phyloP scores from a whole-genome alignment of 129 eudicot species.

The Ambrosia trifida region DNA sequence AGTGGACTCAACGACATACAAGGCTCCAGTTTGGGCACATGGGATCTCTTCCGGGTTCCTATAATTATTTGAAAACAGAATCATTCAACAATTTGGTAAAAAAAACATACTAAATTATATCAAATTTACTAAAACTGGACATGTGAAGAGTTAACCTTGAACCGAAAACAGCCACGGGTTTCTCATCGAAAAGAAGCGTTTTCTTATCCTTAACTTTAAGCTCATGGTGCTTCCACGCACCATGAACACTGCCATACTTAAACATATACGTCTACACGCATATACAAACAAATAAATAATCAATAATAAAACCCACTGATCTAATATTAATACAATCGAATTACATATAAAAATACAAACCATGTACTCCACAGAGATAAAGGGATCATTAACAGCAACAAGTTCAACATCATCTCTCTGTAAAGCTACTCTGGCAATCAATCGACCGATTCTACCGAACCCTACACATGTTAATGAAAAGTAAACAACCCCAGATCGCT shows the following conservation, averaged over 20 bases:
- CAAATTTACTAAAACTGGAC: neutral
- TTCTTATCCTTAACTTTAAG: slow-evolving; percentile 54
- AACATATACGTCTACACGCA: slow-evolving; percentile 63
- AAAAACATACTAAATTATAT: neutral
- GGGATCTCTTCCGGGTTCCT: slow-evolving; percentile 72
- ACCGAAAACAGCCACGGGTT: slow-evolving; percentile 53
- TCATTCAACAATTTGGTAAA: neutral
- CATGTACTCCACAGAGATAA: slow-evolving; percentile 57
- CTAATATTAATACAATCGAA: no score
- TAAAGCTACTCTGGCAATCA: slow-evolving; percentile 61
- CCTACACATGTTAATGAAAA: slow-evolving; percentile 22
- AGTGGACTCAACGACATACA: slow-evolving; percentile 52
- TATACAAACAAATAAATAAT: neutral
- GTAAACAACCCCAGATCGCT: neutral
- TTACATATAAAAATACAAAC: slow-evolving; percentile 15
- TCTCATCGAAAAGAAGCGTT: slow-evolving; percentile 53
- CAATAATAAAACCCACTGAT: neutral
- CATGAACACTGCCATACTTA: slow-evolving; percentile 64
- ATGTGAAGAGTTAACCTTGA: slow-evolving; percentile 30
- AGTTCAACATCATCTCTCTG: slow-evolving; percentile 74
- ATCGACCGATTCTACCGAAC: slow-evolving; percentile 59
- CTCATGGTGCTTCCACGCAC: slow-evolving; percentile 63
- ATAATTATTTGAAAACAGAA: slow-evolving; percentile 1
- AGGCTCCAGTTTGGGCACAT: slow-evolving; percentile 54
- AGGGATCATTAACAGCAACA: slow-evolving; percentile 66